Base-by-base conservation (phyloP, 176 grass and related monocot species). In the Olyra latifolia region DNA sequence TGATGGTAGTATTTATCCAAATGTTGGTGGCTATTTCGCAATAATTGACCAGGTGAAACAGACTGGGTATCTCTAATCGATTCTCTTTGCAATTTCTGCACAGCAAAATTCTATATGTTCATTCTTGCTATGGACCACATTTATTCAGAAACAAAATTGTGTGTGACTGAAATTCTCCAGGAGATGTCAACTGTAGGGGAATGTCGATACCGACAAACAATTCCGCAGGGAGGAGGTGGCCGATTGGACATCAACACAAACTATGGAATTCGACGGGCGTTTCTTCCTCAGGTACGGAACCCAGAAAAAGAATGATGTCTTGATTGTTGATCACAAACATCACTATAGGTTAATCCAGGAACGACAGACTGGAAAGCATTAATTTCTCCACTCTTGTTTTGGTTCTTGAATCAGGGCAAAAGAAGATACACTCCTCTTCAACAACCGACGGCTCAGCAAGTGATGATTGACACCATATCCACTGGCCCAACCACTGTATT, bases 201-300 rank as follows among this genome's bases (percentile, higher is more conserved):
- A 4, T 94, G 92, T 55, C 80, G 92, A 5, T 94, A 91, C 49
- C 54, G 92, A 23, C 86, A 94, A 80, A 54, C 92, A 16, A 91
- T 94, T 70, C 92, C 92, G 1, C 75, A 71, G 50, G 88, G 83
- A 23, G 3, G 40, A 72, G 83, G 80, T 46, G 92, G 92, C 20
- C 44, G 86, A 56, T 74, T 94, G 41, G 92, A 91, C 22, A 43
- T 87, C 41, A 69, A 91, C 54, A 57, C 76, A 0, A 89, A 87
- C 62, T 94, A 75, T 46, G 92, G 89, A 42, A 67, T 91, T 35
- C 66, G 89, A 3, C 82, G 84, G 28, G 83, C 80, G 17, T 89
- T 91, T 74, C 86, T 94, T 69, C 92, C 92, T 75, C 92, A 89
- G 92, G 92, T 91, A 78, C 30, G 49, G 8, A 71, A 81, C 53